These are phyloP conservation scores for Pseudohalonectria lignicola DNA, from an alignment of 2,329 filamentous ascomycete genomes.

Conservation along the genomic window DNA sequence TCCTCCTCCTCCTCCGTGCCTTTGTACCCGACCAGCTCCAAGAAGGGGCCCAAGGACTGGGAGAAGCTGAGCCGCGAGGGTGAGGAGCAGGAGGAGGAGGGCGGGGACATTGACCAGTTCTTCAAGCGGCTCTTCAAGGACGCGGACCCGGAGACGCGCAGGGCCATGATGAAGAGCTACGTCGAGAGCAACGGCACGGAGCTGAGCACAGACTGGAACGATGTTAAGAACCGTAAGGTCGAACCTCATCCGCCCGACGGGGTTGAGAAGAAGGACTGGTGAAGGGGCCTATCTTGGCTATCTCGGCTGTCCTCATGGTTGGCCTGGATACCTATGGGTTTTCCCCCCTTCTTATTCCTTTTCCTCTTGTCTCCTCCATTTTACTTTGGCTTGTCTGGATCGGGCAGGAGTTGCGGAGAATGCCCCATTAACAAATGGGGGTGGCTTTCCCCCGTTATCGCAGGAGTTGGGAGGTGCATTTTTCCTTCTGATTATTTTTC, in stretches of 20 bases:
- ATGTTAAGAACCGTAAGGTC: conserved; percentile 64
- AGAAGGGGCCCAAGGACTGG: conserved; percentile 80
- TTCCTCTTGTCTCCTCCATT: no score
- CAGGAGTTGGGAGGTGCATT: no score
- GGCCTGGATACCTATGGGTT: no score
- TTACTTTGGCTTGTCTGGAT: background rate
- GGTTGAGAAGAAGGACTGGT: conserved; percentile 66
- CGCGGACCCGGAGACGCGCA: conserved; percentile 66
- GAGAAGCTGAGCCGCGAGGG: conserved; percentile 56
- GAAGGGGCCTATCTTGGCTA: no score
- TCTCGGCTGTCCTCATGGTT: background rate
- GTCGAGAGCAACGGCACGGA: conserved; percentile 88
- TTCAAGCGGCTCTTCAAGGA: conserved; percentile 83
- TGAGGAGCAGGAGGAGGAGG: conserved; percentile 42
- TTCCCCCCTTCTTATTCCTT: no score
- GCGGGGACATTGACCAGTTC: conserved; percentile 64
- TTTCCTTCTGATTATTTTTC: background rate
- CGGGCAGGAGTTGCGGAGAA: no score
- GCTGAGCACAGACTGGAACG: conserved; percentile 83
- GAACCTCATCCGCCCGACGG: conserved; percentile 67
- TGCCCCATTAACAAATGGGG: no score
- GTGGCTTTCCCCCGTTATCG: no score
- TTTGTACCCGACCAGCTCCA: conserved; percentile 78
- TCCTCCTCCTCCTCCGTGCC: no score
- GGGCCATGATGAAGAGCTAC: conserved; percentile 98